phyloP scores from a whole-genome alignment of 2,329 filamentous ascomycete genomes.

The Penicillium sp. region DNA sequence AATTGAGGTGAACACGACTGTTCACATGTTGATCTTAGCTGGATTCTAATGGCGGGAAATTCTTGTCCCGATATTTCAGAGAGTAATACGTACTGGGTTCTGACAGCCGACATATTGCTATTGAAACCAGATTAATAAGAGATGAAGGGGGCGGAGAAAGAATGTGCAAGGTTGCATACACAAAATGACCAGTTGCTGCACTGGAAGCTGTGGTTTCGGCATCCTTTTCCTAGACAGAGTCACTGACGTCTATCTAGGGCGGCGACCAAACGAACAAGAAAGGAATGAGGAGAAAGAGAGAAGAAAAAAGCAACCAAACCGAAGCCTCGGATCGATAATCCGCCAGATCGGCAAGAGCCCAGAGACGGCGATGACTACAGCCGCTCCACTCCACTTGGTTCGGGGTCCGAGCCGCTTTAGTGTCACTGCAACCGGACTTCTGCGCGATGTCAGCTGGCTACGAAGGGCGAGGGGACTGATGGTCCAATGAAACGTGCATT shows the following conservation, averaged over 20 bases:
- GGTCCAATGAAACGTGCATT: background rate
- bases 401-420: conserved; percentile 7
- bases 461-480: background rate
- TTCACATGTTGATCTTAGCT: conserved; percentile 6
- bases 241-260: background rate
- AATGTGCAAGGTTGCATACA: conserved; percentile 56
- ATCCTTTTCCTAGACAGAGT: conserved; percentile 15
- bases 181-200: conserved; percentile 76
- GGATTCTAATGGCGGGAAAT: background rate
- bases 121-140: conserved; percentile 6
- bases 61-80: background rate
- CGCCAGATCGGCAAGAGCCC: conserved; percentile 3
- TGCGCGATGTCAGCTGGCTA: conserved; percentile 5
- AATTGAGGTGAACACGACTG: conserved; percentile 25
- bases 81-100: conserved; percentile 61
- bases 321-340: conserved; percentile 7
- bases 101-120: conserved; percentile 77
- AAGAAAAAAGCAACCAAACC: conserved; percentile 8
- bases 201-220: conserved; percentile 66
- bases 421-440: conserved; percentile 11
- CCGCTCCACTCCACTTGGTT: conserved; percentile 3
- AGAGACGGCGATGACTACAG: background rate
- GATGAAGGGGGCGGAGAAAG: background rate
- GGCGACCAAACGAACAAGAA: conserved; percentile 1
- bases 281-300: conserved; percentile 5